Percentiles rank a stretch among this genome's conserved stretches.
These are phyloP conservation scores for Erodium maritimum DNA, from an alignment of 345 rosid genomes.

Conservation along the genomic window DNA sequence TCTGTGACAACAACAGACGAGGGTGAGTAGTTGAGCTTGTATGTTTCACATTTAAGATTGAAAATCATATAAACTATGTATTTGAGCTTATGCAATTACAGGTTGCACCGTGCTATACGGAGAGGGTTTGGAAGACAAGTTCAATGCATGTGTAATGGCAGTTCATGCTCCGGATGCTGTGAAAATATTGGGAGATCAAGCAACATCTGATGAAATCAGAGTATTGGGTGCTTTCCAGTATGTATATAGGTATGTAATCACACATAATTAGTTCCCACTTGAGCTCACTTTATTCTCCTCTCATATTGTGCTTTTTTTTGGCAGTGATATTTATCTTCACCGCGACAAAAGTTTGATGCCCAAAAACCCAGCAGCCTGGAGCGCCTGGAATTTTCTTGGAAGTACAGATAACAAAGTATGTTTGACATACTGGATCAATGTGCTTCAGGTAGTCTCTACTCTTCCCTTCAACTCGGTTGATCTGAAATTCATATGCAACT, in stretches of 20 bases:
- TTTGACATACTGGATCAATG: conserved; percentile 88
- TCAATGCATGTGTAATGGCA: conserved; percentile 44
- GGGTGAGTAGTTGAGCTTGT: conserved; percentile 21
- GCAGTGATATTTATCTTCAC: conserved; percentile 79
- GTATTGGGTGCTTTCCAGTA: conserved; percentile 85
- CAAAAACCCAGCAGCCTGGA: conserved; percentile 67
- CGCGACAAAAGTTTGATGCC: conserved; percentile 75
- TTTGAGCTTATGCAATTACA: no score
- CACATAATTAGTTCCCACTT: no score
- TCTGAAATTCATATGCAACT: no score
- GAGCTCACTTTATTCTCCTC: no score
- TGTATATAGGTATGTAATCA: conserved; percentile 70
- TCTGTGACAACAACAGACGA: conserved; percentile 33
- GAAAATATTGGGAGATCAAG: conserved; percentile 45
- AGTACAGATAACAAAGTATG: conserved; percentile 51
- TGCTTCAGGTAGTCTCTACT: conserved; percentile 54
- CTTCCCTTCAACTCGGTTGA: neutral
- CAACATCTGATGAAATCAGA: conserved; percentile 60
- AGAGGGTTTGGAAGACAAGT: conserved; percentile 41
- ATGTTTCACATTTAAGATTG: neutral
- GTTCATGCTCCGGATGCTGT: conserved; percentile 79
- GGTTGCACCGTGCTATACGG: conserved; percentile 35
- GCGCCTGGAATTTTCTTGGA: conserved; percentile 95
- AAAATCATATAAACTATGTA: no score
- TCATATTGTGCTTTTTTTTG: no score